These are phyloP conservation scores for Sugiyamaella lignohabitans DNA, from an alignment of 805 yeast genomes.

Conservation along the genomic window DNA sequence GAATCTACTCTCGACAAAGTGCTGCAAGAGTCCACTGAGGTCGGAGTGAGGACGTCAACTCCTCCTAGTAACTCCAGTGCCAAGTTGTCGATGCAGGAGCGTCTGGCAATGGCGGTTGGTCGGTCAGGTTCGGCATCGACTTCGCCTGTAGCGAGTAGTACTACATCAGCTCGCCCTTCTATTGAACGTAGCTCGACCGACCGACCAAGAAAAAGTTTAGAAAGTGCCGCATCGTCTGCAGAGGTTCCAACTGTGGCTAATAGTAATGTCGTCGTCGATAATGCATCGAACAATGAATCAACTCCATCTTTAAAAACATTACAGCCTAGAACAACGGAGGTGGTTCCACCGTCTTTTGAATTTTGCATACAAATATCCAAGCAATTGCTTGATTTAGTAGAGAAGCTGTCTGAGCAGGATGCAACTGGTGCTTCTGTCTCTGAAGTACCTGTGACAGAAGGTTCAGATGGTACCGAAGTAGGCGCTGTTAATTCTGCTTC, in stretches of 20 bases:
- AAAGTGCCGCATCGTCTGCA: not conserved
- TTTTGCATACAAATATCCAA: not conserved
- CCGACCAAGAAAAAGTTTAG: not conserved
- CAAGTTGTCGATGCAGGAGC: conserved; percentile 72
- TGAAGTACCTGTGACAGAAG: too few relatives aligned
- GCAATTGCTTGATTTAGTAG: not conserved
- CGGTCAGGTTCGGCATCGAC: conserved; percentile 19
- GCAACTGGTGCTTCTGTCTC: not conserved
- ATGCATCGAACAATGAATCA: not conserved
- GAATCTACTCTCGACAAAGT: conserved; percentile 37
- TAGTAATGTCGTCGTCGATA: not conserved
- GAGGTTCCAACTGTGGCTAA: not conserved
- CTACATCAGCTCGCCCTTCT: not conserved
- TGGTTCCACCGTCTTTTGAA: not conserved
- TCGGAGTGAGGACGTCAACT: conserved; percentile 5
- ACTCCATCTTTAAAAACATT: not conserved
- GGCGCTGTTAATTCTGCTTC: too few relatives aligned
- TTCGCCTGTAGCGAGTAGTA: not conserved
- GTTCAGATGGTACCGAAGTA: too few relatives aligned
- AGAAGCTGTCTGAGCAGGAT: not conserved
- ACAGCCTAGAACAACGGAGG: not conserved
- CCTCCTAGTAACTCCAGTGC: conserved; percentile 6
- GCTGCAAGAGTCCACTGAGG: conserved; percentile 26
- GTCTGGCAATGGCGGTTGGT: conserved; percentile 74
- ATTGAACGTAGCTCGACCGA: not conserved